Conservation (phyloP, 2,329 filamentous ascomycete genomes). For the Monosporascus sp. region DNA sequence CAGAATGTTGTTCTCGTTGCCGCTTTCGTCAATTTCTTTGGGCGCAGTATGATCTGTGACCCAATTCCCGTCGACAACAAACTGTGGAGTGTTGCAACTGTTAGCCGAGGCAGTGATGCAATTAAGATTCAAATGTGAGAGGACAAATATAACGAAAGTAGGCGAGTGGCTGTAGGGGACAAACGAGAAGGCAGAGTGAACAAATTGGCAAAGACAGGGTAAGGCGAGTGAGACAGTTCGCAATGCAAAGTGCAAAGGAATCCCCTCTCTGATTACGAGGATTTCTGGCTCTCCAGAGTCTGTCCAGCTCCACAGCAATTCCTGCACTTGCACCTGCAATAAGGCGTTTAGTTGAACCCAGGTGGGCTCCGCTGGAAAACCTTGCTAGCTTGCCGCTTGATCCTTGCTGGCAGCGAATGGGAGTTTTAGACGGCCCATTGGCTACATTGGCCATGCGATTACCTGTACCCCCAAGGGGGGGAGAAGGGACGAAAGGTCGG, state of each 20-base stretch:
- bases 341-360: not conserved
- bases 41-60: slow-evolving; percentile 74
- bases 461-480: too few relatives aligned
- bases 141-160: not conserved
- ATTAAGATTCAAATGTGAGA: not conserved
- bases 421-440: not conserved
- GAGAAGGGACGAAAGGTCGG: too few relatives aligned
- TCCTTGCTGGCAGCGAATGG: not conserved
- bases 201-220: not conserved
- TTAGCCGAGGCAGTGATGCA: slow-evolving; percentile 12
- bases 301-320: not conserved
- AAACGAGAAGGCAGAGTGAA: not conserved
- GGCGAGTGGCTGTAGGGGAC: not conserved
- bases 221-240: too few relatives aligned
- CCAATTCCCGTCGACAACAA: slow-evolving; percentile 93
- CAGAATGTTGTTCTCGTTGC: slow-evolving; percentile 92
- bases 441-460: not conserved
- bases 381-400: not conserved
- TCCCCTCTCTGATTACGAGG: too few relatives aligned
- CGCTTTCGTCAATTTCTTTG: slow-evolving; percentile 74
- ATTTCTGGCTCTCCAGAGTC: too few relatives aligned
- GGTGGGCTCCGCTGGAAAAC: not conserved
- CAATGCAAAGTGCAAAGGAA: too few relatives aligned
- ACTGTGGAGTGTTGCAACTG: slow-evolving; percentile 49
- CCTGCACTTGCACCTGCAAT: not conserved